Evolutionary conservation across 2,329 filamentous ascomycete species (phyloP), one percentile per base, ranked within the genome.

Genomic region (Periglandula ipomoeae): DNA sequence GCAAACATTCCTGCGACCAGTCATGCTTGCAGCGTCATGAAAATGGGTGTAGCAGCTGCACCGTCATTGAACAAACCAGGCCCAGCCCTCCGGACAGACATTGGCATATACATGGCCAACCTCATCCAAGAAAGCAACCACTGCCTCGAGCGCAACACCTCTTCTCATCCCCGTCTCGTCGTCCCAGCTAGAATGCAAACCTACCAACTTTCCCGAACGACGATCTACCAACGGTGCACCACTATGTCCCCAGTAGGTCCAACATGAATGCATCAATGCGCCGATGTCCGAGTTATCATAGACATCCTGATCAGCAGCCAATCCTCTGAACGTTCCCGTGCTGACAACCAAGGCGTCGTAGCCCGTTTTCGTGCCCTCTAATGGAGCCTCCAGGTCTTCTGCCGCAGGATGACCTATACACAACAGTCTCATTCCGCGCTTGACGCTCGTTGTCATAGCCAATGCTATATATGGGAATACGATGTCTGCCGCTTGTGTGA

Each of bases 241-340:
- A 20, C 70, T 75, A 56, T 78, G 74, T 1, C 75, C 75, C 76
- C 75, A 78, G 57, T 78, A 79, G 2, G 74, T 78, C 75, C 75
- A 79, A 49, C 71, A 74, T 55, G 72, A 69, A 56, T 79, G 75
- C 65, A 67, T 72, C 53, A 78, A 53, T 0, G 68, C 68, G 1
- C 74, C 75, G 47, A 79, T 78, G 22, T 74, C 70, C 2, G 64
- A 66, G 52, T 77, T 77, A 51, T 78, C 71, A 47, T 76, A 69
- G 2, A 63, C 58, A 55, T 78, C 68, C 38, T 22, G 38, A 8
- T 23, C 34, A 13, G 7, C 19, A 9, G 61, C 62, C 44, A 65
- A 61, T 0, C 73, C 74, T 9, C 63, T 59, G 46, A 68, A 75
- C 3, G 47, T 54, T 0, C 73, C 74, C 39, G 64, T 55, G 38